Evolutionary conservation across 2,329 filamentous ascomycete genomes (phyloP), one percentile per base, ranked within the genome.

Genomic region (Neonectria coccinea): DNA sequence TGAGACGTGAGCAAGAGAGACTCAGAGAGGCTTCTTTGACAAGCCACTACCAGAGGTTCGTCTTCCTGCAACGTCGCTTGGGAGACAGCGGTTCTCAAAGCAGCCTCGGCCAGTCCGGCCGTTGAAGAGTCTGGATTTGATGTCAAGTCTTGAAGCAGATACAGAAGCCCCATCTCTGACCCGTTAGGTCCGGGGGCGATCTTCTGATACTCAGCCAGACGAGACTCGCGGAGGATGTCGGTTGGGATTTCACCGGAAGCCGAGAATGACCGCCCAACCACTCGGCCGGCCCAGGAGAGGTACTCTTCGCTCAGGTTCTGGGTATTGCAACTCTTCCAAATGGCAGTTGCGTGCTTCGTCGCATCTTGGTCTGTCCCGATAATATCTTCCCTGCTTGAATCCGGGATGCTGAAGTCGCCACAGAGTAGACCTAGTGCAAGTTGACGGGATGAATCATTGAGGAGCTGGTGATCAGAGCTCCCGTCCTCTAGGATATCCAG

Each of bases 261-360:
- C 42, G 91, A 89, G 78, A 94, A 98, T 0, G 93, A 90, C 75
- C 93, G 88, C 8, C 97, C 96, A 48, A 98, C 83, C 2, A 94
- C 91, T 67, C 91, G 87, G 3, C 92, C 94, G 48, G 92, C 92
- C 97, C 97, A 99, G 1, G 92, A 82, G 1, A 93, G 81, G 75
- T 96, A 97, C 16, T 88, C 86, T 27, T 86, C 81, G 60, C 89
- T 91, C 16, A 91, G 82, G 2, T 86, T 81, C 41, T 85, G 82
- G n/a, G 86, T 84, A 62, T 87, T 84, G 70, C 93, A 92, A 45
- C 92, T 94, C 74, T 90, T 89, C 90, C 91, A 96, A 0, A 97
- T 84, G 18, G 89, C 86, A 12, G 89, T 82, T 2, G 89, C 87
- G 73, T 90, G 88, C 1, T 80, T 77, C 12, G 87, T 77, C 11